phyloP scores from a whole-genome alignment of 306 rosid genomes.

The Hylodesmum podocarpum region DNA sequence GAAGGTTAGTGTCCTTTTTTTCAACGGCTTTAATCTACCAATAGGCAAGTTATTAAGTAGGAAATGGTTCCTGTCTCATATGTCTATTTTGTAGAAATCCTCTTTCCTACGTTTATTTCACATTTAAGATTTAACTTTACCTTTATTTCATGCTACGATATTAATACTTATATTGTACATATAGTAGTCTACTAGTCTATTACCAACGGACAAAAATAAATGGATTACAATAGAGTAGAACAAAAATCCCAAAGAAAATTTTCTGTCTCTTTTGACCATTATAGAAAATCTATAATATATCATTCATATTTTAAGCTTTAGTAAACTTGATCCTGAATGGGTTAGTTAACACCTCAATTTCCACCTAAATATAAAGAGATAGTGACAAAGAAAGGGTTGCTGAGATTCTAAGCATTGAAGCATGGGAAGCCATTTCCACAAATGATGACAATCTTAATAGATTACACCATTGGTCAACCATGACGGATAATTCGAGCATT shows the following conservation, averaged over 20 bases:
- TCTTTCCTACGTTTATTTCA: neutral
- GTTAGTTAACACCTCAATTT: neutral
- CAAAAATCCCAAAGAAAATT: neutral
- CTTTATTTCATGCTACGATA: neutral
- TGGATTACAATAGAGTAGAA: neutral
- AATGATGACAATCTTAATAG: conserved; percentile 4
- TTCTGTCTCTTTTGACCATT: neutral
- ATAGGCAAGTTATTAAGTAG: neutral
- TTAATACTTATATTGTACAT: neutral
- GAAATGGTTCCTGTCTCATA: neutral
- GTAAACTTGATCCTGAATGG: neutral
- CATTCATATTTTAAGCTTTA: neutral
- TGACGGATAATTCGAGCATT: neutral
- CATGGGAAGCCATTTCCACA: conserved; percentile 19
- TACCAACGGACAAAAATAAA: too few species aligned
- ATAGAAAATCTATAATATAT: neutral
- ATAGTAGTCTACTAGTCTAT: neutral
- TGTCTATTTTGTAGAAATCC: neutral
- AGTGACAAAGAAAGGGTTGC: neutral
- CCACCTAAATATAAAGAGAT: conserved; percentile 5
- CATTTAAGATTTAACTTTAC: neutral
- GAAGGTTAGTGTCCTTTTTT: neutral
- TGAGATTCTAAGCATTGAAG: conserved; percentile 20
- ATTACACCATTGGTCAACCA: neutral
- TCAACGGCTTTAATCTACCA: neutral